These are phyloP conservation scores for Raphidocelis subcapitata DNA, from an alignment of 139 green algal species.

Conservation along the genomic window DNA sequence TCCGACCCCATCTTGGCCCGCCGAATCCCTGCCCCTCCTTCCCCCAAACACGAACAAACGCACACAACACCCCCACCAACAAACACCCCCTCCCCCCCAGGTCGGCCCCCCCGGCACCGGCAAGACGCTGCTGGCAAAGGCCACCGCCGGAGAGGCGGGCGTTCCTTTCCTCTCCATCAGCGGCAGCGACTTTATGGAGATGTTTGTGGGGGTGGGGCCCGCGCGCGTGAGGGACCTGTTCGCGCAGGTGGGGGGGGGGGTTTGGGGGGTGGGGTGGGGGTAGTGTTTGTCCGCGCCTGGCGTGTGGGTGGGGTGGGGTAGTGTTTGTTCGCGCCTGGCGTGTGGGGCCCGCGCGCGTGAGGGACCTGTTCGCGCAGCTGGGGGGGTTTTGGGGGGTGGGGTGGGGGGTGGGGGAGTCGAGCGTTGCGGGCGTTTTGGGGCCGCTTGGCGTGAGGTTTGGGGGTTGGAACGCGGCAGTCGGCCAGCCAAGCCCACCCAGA, in stretches of 20 bases:
- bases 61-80: not conserved
- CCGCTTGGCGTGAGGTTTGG: too few species aligned
- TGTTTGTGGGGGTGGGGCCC: constrained; percentile 87
- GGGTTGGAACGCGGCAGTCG: too few species aligned
- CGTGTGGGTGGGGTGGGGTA: not conserved
- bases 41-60: not conserved
- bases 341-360: constrained; percentile 39
- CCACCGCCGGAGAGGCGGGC: constrained; percentile 91
- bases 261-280: not conserved
- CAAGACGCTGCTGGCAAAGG: constrained; percentile 97
- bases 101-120: constrained; percentile 69
- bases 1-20: too few species aligned
- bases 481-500: too few species aligned
- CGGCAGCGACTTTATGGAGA: constrained; percentile 83
- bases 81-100: not conserved
- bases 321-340: constrained; percentile 11
- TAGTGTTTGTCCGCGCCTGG: not conserved
- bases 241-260: constrained; percentile 53
- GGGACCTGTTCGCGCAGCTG: constrained; percentile 67
- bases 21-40: too few species aligned
- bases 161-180: constrained; percentile 86
- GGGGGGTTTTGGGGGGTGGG: too few species aligned
- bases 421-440: too few species aligned
- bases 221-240: constrained; percentile 96
- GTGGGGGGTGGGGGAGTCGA: too few species aligned